These are phyloP conservation scores for Acanthamoeba culbertsoni DNA, from an alignment of 208 protist species.

Conservation along the genomic window DNA sequence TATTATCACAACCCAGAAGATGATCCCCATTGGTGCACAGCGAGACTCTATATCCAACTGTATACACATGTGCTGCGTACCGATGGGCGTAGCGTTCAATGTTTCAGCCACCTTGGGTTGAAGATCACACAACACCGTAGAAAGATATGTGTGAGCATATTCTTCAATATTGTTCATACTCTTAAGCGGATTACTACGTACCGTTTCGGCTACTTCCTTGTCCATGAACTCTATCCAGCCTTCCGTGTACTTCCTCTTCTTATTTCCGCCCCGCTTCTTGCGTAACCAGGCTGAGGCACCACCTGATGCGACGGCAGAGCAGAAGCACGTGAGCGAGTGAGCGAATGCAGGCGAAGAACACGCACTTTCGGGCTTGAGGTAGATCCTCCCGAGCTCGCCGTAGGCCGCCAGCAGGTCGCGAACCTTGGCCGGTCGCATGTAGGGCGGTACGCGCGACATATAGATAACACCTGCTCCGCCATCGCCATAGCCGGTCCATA, in stretches of 20 bases:
- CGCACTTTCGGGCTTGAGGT: constrained; percentile 78
- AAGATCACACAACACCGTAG: neutral
- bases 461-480: constrained; percentile 78
- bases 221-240: constrained; percentile 85
- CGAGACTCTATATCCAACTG: too few species aligned
- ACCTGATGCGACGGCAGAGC: neutral
- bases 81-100: constrained; percentile 4
- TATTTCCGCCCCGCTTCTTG: constrained; percentile 75
- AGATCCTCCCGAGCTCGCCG: constrained; percentile 79
- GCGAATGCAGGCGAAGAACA: neutral
- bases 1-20: too few species aligned
- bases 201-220: constrained; percentile 77
- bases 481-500: too few species aligned
- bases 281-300: neutral
- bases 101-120: neutral
- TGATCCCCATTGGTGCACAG: neutral
- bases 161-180: neutral
- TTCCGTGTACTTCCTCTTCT: constrained; percentile 78
- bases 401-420: constrained; percentile 73
- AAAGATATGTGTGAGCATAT: neutral
- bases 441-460: constrained; percentile 78
- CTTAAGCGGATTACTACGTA: neutral
- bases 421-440: constrained; percentile 82
- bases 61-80: too few species aligned
- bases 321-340: neutral